Evolutionary conservation across 345 rosid species (phyloP), one percentile per base, ranked within the genome.

Genomic region (Microcos paniculata): DNA sequence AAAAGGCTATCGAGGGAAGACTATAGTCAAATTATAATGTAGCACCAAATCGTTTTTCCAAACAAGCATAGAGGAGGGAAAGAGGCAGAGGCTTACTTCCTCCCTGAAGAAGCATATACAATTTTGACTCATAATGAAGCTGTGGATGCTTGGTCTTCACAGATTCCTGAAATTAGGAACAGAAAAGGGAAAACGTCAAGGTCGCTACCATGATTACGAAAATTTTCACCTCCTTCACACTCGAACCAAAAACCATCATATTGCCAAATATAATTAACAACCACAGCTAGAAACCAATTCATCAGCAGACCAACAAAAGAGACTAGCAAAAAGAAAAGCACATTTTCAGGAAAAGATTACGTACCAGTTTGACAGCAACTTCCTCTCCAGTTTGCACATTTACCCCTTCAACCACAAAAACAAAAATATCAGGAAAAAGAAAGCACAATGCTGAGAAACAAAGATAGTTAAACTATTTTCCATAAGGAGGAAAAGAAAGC

Each of bases 121-220:
- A 82, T 81, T 90, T 92, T 0, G 97, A 92, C 80, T 92, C 97
- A 72, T 92, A 92, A 43, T 90, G 95, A 79, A 92, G 97, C 79
- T 92, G 97, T 6, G 97, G 97, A 81, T 92, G 95, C 87, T 86
- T 92, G 64, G 97, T 89, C 87, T 89, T 92, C 56, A 87, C 93
- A 84, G 90, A 75, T 84, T 92, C 97, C 97, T 92, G 78, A 85
- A 80, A 74, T 75, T 78, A 16, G 18, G 18, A 55, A 68, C 15
- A 64, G 8, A 46, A 35, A 66, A 24, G 58, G n/a, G 35, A 55
- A 59, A 9, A 38, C 23, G 66, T 31, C 35, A 55, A 56, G 55
- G 48, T 55, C 51, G 11, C 24, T 12, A 14, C 33, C 38, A 67
- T 24, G 38, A 43, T 13, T 35, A 9, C 33, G 52, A 66, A 24